Evolutionary conservation across 2,329 filamentous ascomycete species (phyloP).

Genomic region (Balansia obtecta): DNA sequence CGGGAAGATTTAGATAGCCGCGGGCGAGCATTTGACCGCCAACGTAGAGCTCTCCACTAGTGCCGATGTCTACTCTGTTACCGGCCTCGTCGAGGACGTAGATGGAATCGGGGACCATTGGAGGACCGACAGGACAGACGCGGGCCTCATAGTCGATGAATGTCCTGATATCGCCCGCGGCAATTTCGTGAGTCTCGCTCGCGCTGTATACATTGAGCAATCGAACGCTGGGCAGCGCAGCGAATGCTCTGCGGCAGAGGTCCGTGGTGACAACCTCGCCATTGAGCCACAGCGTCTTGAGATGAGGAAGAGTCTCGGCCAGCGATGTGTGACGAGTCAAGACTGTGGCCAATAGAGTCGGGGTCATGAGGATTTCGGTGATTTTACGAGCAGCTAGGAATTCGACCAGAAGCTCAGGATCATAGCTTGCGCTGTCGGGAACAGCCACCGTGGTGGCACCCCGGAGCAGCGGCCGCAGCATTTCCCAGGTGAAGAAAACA

Average conservation of each 20-base stretch:
- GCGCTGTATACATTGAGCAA: conserved; percentile 73
- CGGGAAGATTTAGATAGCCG: conserved; percentile 69
- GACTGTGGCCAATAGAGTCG: conserved; percentile 63
- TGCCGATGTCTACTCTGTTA: conserved; percentile 48
- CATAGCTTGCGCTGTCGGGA: conserved; percentile 66
- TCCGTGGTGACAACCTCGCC: conserved; percentile 75
- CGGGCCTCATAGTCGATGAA: conserved; percentile 50
- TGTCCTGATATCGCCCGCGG: conserved; percentile 60
- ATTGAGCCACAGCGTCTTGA: conserved; percentile 67
- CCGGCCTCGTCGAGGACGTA: conserved; percentile 63
- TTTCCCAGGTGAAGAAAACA: conserved; percentile 82
- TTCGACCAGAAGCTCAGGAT: conserved; percentile 61
- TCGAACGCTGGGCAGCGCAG: conserved; percentile 54
- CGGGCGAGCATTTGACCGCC: conserved; percentile 62
- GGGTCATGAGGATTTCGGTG: conserved; percentile 76
- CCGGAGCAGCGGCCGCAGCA: conserved; percentile 60
- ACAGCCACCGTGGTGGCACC: conserved; percentile 67
- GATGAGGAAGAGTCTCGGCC: conserved; percentile 46
- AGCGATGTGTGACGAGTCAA: conserved; percentile 57
- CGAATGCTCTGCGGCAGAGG: conserved; percentile 54
- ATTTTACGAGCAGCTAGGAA: conserved; percentile 52
- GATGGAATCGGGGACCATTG: conserved; percentile 52
- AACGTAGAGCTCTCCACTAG: conserved; percentile 61
- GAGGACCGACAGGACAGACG: conserved; percentile 64
- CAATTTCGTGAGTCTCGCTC: conserved; percentile 71